Percentiles rank a stretch among this genome's conserved stretches.
Conservation (phyloP, 805 yeast species). For the Tetrapisispora taiwanensis region DNA sequence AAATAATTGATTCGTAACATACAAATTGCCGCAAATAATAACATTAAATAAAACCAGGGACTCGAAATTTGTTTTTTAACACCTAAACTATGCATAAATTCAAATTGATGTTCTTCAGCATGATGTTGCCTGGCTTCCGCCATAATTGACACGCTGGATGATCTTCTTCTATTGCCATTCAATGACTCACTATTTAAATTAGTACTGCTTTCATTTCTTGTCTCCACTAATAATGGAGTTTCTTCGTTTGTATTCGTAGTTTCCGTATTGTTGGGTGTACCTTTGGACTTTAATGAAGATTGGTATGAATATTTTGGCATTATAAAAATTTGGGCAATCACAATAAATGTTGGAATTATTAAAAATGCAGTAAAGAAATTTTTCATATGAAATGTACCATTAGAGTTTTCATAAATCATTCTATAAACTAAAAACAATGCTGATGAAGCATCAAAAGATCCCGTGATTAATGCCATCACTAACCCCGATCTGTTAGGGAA, state of each 20-base stretch:
- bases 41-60: slow-evolving; percentile 72
- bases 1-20: slow-evolving; percentile 89
- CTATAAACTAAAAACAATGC: slow-evolving; percentile 75
- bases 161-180: slow-evolving; percentile 19
- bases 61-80: slow-evolving; percentile 39
- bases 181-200: background rate
- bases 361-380: slow-evolving; percentile 59
- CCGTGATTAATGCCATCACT: slow-evolving; percentile 72
- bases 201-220: background rate
- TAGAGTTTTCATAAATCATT: slow-evolving; percentile 41
- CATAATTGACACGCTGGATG: slow-evolving; percentile 56
- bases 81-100: slow-evolving; percentile 59
- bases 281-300: background rate
- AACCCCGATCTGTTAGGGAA: slow-evolving; percentile 78
- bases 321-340: slow-evolving; percentile 59
- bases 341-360: slow-evolving; percentile 68
- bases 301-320: slow-evolving; percentile 47
- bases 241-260: background rate
- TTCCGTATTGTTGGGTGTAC: background rate
- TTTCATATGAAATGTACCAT: slow-evolving; percentile 30
- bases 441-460: slow-evolving; percentile 91
- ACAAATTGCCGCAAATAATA: slow-evolving; percentile 70
- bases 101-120: slow-evolving; percentile 58
- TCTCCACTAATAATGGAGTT: background rate
- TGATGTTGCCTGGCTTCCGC: slow-evolving; percentile 47